Evolutionary conservation across 2,329 filamentous ascomycete genomes (phyloP), one percentile per base, ranked within the genome.

Genomic region (Ampelomyces quisqualis): DNA sequence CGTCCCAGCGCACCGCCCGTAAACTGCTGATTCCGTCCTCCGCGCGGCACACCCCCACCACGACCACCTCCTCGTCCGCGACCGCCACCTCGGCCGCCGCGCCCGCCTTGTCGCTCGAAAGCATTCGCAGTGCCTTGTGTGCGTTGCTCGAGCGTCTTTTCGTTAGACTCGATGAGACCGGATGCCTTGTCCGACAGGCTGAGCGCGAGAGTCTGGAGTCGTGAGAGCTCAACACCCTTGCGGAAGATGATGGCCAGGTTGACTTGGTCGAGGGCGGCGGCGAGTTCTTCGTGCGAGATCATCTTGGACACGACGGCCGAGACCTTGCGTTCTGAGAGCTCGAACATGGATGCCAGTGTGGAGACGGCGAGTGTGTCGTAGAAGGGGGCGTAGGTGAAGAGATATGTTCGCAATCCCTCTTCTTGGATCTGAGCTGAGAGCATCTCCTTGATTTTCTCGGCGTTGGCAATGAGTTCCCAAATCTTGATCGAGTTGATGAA

Each of bases 401-500:
- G 88, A 70, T 97, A 98, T 39, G 93, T 98, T 60, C 93, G 84
- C 38, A 98, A 84, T 59, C 94, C 93, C 76, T 98, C 93, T 71
- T 98, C 93, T 71, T 98, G 94, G 66, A 97, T 95, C 77, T 98
- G 93, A 69, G 89, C 90, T 40, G 90, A 88, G 48, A 98, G 87
- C 93, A 98, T 96, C 38, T 80, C 73, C 83, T 97, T 97, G 78
- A 97, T 95, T 70, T 90, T 87, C 41, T 91, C 88, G 17, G 87
- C 81, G 70, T 93, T 85, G 43, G 90, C 87, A 82, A 98, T 94
- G 55, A 98, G 80, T 40, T 98, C 93, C 93, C 93, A 98, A 69
- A 98, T 98, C 82, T 96, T 98, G 77, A 98, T 98, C 65, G 85
- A 88, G 77, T 93, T 90, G 71, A 98, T 90, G 71, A 95, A 93